Conservation (phyloP, 2,329 filamentous ascomycete genomes). For the Drechslera avenae region DNA sequence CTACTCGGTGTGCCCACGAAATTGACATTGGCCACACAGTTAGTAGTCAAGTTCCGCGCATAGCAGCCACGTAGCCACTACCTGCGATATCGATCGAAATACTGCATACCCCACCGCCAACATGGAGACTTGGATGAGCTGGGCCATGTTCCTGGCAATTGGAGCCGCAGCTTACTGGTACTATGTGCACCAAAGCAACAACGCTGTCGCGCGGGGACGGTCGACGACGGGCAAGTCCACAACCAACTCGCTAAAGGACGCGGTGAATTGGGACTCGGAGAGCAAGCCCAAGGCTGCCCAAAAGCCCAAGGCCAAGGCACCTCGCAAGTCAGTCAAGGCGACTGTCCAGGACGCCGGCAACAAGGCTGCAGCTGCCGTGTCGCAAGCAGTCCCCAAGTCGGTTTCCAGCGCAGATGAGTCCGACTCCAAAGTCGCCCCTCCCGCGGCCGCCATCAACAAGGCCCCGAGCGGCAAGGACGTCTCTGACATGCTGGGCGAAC, state of each 20-base stretch:
- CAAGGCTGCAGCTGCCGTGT: constrained; percentile 41
- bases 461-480: constrained; percentile 71
- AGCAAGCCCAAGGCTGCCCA: constrained; percentile 32
- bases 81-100: neutral
- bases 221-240: constrained; percentile 32
- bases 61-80: constrained; percentile 3
- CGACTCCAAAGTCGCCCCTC: constrained; percentile 74
- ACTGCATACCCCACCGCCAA: constrained; percentile 9
- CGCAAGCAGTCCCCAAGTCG: constrained; percentile 65
- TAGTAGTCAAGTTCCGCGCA: neutral
- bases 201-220: constrained; percentile 33
- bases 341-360: constrained; percentile 41
- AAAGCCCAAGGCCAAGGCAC: constrained; percentile 41
- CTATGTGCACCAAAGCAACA: constrained; percentile 32
- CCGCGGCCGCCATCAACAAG: constrained; percentile 53
- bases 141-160: constrained; percentile 41
- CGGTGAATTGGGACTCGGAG: constrained; percentile 38
- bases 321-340: constrained; percentile 44
- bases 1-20: neutral
- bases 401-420: constrained; percentile 76
- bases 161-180: constrained; percentile 37
- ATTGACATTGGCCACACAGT: constrained; percentile 1
- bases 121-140: constrained; percentile 44
- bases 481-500: constrained; percentile 88
- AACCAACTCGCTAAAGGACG: constrained; percentile 27